Conservation (phyloP, 2,329 filamentous ascomycete species). For the Fusarium cicatricum region DNA sequence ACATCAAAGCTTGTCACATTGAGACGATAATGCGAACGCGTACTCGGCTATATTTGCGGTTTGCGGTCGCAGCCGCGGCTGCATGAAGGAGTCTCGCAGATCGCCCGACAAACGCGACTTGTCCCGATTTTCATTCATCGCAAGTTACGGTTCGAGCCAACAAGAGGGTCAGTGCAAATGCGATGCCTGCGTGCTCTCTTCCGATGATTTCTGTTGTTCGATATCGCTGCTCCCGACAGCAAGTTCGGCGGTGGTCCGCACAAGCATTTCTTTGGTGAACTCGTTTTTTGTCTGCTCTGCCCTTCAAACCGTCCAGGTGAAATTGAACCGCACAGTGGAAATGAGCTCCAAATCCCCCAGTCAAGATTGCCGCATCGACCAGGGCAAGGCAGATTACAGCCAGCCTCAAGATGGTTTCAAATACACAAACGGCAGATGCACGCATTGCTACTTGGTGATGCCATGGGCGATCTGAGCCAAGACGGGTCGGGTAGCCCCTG, state of each 20-base stretch:
- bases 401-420: slow-evolving; percentile 5
- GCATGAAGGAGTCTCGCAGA: neutral
- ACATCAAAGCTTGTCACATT: neutral
- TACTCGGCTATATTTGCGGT: neutral
- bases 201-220: neutral
- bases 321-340: slow-evolving; percentile 13
- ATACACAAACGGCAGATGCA: slow-evolving; percentile 5
- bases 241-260: neutral
- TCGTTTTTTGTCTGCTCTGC: too few relatives aligned
- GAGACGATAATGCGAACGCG: neutral
- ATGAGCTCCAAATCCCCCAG: slow-evolving; percentile 1
- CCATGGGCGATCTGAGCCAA: too few relatives aligned
- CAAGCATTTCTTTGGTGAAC: neutral
- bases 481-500: too few relatives aligned
- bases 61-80: neutral
- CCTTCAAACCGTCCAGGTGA: neutral
- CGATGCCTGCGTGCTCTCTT: neutral
- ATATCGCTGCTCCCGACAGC: neutral
- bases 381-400: slow-evolving; percentile 2
- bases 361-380: neutral
- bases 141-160: neutral
- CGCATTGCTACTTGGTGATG: too few relatives aligned
- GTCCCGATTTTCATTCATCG: neutral
- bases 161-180: neutral
- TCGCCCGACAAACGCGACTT: neutral